Base-by-base conservation (phyloP, 305 asterid genomes). In the Fraxinus sp. region DNA sequence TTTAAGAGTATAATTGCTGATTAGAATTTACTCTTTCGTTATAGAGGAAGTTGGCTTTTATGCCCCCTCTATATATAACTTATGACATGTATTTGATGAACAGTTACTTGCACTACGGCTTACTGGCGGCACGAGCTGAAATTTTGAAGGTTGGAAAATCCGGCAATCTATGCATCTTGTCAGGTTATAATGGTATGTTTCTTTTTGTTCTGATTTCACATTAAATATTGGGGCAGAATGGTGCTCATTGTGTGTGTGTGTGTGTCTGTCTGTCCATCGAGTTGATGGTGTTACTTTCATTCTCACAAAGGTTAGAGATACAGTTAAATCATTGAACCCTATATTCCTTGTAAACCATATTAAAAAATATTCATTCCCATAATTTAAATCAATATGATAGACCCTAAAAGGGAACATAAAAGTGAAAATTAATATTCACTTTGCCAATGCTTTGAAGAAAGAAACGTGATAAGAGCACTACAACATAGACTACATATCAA, bases 51-150 rank as follows among this genome's bases (percentile, higher is more conserved):
- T 30, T 11, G 30, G 13, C 18, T 68, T 30, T 5, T 28, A 68
- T 68, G 36, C 18, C 18, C 39, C 39, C 2, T 49, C 59, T 49
- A 14, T 49, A 49, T 44, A 0, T 49, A 49, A 49, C 20, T 49
- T 49, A 14, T 49, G 59, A 49, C 20, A 4, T 14, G 20, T 49
- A 68, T 68, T 13, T 68, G 36, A 26, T 28, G 74, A 68, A 83
- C 93, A 95, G 98, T 86, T 95, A 95, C 86, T 85, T 95, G 90
- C 97, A 79, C 82, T 95, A 95, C 79, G 99, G 99, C 77, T 89
- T 95, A 87, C 88, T 94, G 79, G 99, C 99, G 74, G 99, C 98
- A 87, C 97, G 98, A 84, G 98, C 98, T 87, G 99, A 95, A 89
- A 93, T 95, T 86, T 86, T 95, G 86, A 94, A 94, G 90, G 91